Conservation (phyloP, 805 yeast genomes). For the Lachancea lanzarotensis region DNA sequence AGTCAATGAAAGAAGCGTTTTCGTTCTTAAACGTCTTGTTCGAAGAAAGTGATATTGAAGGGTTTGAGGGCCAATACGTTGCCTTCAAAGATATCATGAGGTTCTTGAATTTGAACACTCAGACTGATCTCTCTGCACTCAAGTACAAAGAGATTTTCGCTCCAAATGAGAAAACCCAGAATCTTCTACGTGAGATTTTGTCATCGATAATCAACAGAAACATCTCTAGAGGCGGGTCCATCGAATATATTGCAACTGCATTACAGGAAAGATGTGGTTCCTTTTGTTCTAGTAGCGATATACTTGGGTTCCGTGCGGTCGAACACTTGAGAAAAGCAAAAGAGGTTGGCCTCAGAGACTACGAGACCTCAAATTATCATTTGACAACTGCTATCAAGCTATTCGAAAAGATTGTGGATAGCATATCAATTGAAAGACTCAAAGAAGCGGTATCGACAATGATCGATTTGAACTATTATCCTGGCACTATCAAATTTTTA, state of each 20-base stretch:
- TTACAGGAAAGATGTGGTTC: slow-evolving; percentile 91
- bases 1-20: slow-evolving; percentile 79
- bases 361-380: slow-evolving; percentile 59
- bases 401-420: slow-evolving; percentile 73
- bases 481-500: slow-evolving; percentile 80
- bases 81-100: slow-evolving; percentile 63
- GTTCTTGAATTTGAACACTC: slow-evolving; percentile 61
- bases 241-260: slow-evolving; percentile 80
- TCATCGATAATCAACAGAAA: slow-evolving; percentile 85
- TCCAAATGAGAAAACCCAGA: slow-evolving; percentile 46
- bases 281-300: slow-evolving; percentile 91
- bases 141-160: slow-evolving; percentile 73
- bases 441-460: slow-evolving; percentile 75
- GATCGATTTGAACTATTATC: slow-evolving; percentile 68
- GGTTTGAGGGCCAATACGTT: slow-evolving; percentile 28
- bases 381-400: slow-evolving; percentile 68
- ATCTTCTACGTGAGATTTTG: slow-evolving; percentile 75
- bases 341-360: slow-evolving; percentile 62
- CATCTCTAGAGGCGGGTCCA: slow-evolving; percentile 86
- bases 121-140: slow-evolving; percentile 57
- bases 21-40: slow-evolving; percentile 78
- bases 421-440: slow-evolving; percentile 69
- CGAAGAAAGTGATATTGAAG: slow-evolving; percentile 53
- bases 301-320: slow-evolving; percentile 85
- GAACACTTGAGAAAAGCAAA: slow-evolving; percentile 87